A percentile compares a stretch with the other conserved stretches of the same genome.
These are phyloP conservation scores for Cladosporium oxysporum DNA, from an alignment of 2,329 filamentous ascomycete species.

Conservation along the genomic window DNA sequence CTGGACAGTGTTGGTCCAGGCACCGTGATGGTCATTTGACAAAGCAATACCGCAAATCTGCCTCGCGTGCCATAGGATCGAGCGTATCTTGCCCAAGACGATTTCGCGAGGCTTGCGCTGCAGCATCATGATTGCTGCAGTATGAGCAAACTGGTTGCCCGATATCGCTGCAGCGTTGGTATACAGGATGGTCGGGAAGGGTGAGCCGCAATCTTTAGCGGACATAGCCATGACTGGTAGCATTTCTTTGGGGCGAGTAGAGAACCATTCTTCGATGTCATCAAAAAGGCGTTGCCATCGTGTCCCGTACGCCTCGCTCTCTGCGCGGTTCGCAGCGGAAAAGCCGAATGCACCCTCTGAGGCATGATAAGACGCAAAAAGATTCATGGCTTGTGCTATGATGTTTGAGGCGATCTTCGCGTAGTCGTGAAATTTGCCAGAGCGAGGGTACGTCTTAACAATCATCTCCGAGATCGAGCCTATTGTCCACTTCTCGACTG, in stretches of 20 bases:
- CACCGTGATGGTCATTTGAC: conserved; percentile 44
- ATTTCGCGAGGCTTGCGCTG: conserved; percentile 45
- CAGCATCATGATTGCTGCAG: conserved; percentile 53
- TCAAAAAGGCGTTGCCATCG: conserved; percentile 30
- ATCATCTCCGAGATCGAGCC: conserved; percentile 40
- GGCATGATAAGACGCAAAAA: conserved; percentile 19
- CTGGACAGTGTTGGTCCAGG: conserved; percentile 45
- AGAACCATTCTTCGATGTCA: conserved; percentile 30
- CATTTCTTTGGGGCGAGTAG: conserved; percentile 26
- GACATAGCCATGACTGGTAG: conserved; percentile 33
- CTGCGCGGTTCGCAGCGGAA: conserved; percentile 5
- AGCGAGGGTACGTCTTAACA: conserved; percentile 30
- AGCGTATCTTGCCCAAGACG: conserved; percentile 31
- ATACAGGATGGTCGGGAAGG: conserved; percentile 45
- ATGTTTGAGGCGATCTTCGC: conserved; percentile 61
- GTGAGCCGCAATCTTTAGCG: conserved; percentile 14
- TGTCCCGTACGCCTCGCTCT: conserved; percentile 24
- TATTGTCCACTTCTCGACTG: conserved; percentile 48
- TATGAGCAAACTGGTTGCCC: conserved; percentile 56
- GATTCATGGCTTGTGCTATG: conserved; percentile 44
- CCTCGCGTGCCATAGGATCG: conserved; percentile 46
- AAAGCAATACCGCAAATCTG: conserved; percentile 47
- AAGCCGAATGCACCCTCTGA: conserved; percentile 17
- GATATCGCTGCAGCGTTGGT: conserved; percentile 44
- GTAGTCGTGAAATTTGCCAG: conserved; percentile 50